Percentiles rank a stretch among this genome's conserved stretches.
Evolutionary conservation across 805 yeast genomes (phyloP).

Genomic region (Starmerella tilneyi): DNA sequence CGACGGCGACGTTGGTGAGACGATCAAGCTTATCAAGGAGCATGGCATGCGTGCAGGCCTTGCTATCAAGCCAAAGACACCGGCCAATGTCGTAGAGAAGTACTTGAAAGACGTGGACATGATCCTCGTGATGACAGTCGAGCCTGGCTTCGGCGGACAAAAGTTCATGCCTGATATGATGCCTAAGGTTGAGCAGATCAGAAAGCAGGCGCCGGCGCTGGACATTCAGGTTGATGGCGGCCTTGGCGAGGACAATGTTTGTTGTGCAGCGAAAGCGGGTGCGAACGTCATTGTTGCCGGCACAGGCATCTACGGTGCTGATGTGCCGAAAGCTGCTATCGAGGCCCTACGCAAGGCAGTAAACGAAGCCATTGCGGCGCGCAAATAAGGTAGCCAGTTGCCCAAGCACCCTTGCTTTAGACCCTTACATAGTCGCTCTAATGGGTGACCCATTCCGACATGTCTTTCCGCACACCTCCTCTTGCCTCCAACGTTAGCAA

Average conservation of each 20-base stretch:
- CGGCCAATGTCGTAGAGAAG: conserved; percentile 70
- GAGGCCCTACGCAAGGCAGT: conserved; percentile 57
- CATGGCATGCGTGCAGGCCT: conserved; percentile 89
- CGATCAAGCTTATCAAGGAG: conserved; percentile 64
- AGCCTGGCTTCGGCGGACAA: conserved; percentile 98
- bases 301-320: conserved; percentile 80
- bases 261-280: conserved; percentile 87
- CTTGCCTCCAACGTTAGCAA: no score
- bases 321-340: conserved; percentile 68
- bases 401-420: no score
- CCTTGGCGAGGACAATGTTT: conserved; percentile 72
- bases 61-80: conserved; percentile 88
- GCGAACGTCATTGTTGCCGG: conserved; percentile 98
- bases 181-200: conserved; percentile 78
- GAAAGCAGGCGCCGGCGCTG: conserved; percentile 62
- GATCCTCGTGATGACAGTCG: conserved; percentile 97
- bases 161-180: conserved; percentile 91
- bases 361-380: conserved; percentile 20
- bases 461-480: no score
- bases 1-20: conserved; percentile 55
- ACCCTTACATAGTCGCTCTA: no score
- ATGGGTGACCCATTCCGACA: no score
- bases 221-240: conserved; percentile 98
- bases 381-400: neutral
- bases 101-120: conserved; percentile 72